Conservation (phyloP, 352 stramenopile species). For the Pythium aristosporum region DNA sequence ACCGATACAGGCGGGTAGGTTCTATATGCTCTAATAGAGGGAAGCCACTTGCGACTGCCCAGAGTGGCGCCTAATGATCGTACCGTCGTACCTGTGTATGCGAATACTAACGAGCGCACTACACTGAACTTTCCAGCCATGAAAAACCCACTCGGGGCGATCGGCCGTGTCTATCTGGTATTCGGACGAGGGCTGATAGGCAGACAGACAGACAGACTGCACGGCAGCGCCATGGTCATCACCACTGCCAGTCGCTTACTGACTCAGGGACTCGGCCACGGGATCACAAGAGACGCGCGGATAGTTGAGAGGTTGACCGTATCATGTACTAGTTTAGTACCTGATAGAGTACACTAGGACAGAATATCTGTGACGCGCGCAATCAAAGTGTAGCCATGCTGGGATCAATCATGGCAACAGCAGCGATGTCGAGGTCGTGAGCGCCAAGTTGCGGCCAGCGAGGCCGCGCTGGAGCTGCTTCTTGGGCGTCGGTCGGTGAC, state of each 20-base stretch:
- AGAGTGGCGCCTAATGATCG: not conserved
- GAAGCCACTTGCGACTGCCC: not conserved
- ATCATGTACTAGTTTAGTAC: not conserved
- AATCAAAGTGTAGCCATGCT: conserved; percentile 1
- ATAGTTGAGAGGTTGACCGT: no score
- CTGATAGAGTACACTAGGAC: not conserved
- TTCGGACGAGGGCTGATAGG: no score
- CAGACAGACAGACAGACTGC: no score
- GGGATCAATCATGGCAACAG: conserved; percentile 3
- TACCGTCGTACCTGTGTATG: not conserved
- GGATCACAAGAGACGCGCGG: no score
- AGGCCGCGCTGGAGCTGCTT: conserved; percentile 37
- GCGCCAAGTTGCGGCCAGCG: conserved; percentile 34
- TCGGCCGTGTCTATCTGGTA: no score
- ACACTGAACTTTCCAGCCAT: not conserved
- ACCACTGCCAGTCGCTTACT: no score
- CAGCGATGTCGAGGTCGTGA: conserved; percentile 1
- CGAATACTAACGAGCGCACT: not conserved
- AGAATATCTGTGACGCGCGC: conserved; percentile 17
- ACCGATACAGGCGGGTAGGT: not conserved
- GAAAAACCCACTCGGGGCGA: not conserved
- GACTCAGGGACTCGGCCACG: no score
- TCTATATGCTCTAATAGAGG: conserved; percentile 5
- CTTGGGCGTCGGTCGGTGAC: conserved; percentile 13
- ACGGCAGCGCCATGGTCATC: no score